Evolutionary conservation across 1,139 yeast species (phyloP), one percentile per base, ranked within the genome.

Genomic region (Kodamaea derodonti): DNA sequence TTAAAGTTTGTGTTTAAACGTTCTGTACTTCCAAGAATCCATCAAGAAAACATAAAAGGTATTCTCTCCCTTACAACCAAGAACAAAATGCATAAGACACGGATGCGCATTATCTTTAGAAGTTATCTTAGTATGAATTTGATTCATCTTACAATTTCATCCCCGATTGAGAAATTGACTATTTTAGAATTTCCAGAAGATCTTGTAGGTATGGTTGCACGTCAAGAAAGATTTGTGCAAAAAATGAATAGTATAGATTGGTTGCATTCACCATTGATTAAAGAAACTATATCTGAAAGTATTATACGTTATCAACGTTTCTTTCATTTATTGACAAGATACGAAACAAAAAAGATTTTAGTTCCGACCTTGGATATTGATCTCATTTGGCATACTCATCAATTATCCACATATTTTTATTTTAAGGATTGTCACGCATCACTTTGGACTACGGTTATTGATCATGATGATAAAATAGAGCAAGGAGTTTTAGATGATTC

Each of bases 311-410:
- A 65, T 33, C 31, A 38, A 4, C 42, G 58, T 11, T 64, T 61
- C 35, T 47, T 60, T 11, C 12, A 9, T 6, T 13, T 25, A 11
- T 14, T 25, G 10, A 25, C 28, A 12, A 12, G 11, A 6, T 25
- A 13, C 17, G 28, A 25, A 6, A 15, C 12, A 17, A 27, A 17
- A 17, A 10, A 16, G 13, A 16, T 52, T 33, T 42, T 57, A 14
- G 62, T 65, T 1, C 71, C 72, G 0, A 62, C 71, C 1, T 47
- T 65, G 35, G 72, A 66, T 34, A 56, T 66, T 16, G 71, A 66
- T 36, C 46, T 66, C 28, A 48, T 60, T 1, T 65, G 72, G 71
- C 69, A 62, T 34, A 64, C 71, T 4, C 69, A 65, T 38, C 69
- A 60, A 38, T 48, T 66, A 24, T 45, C 52, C 4, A 51, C 56